phyloP scores from a whole-genome alignment of 345 rosid species.

The Cardiospermum halicacabum region DNA sequence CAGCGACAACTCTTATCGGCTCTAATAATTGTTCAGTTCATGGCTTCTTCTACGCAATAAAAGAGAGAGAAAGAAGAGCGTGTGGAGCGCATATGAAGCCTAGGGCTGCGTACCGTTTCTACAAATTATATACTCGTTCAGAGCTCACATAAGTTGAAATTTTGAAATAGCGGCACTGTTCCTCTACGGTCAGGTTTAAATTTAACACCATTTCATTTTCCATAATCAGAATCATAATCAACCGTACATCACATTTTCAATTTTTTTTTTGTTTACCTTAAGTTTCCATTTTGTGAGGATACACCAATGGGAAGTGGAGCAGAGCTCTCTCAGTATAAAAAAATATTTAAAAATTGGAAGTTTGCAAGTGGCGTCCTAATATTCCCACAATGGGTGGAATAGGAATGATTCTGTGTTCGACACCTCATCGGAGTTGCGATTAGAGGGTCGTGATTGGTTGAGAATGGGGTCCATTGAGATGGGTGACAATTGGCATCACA shows the following conservation, averaged over 20 bases:
- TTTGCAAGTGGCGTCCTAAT: slow-evolving; percentile 11
- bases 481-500: not conserved
- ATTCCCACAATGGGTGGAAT: not conserved
- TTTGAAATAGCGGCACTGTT: not conserved
- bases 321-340: not conserved
- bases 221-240: not conserved
- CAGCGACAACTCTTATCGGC: not conserved
- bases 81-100: slow-evolving; percentile 21
- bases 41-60: not conserved
- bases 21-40: slow-evolving; percentile 3
- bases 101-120: slow-evolving; percentile 30
- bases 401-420: not conserved
- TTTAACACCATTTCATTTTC: not conserved
- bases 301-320: not conserved
- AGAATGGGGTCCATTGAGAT: not conserved
- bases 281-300: no score
- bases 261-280: no score
- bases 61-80: slow-evolving; percentile 15
- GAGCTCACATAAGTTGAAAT: not conserved
- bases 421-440: not conserved
- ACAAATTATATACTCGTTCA: not conserved
- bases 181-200: not conserved
- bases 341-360: not conserved
- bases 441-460: not conserved
- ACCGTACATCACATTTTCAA: not conserved